Evolutionary conservation across 108 stramenopile genomes (phyloP), one percentile per base, ranked within the genome.

Genomic region (Stephanodiscus minutulus): DNA sequence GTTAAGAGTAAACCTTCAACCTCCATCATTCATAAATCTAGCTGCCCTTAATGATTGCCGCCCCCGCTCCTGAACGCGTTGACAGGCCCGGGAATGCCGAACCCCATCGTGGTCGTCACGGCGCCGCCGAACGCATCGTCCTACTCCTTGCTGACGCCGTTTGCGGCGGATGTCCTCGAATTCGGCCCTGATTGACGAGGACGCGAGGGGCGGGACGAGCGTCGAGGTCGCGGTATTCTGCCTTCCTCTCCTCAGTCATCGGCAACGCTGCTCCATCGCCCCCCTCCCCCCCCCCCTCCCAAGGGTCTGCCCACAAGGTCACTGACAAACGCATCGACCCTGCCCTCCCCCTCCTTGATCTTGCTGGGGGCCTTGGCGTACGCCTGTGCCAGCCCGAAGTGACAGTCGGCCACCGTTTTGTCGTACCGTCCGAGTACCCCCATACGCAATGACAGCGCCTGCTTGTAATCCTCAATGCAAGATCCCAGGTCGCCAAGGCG

Each of bases 331-430:
- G 52, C 69, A n/a, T 46, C 33, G 39, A 48, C 68, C 48, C 41
- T 60, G 10, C 74, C 77, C 48, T 72, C 79, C 27, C 59, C 68
- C 49, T 74, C 64, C n/a, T 29, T 44, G 7, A 62, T 35, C n/a
- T 62, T 37, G 25, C 63, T 71, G 2, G 64, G 59, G n/a, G 72
- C 78, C 60, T 85, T 75, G 2, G 81, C 79, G 47, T 85, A 88
- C 11, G 77, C 75, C 44, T 82, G 50, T 0, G 86, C 94, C 47
- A 95, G 54, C 37, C 83, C 68, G 65, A 86, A 91, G 39, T 88
- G 77, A 13, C 70, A 72, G 73, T 95, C 91, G 25, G 91, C 91
- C 35, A 92, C 87, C 66, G 87, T 87, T 6, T 82, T 84, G 81
- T 91, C 82, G 63, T 73, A 87, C 2, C 25, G 31, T 10, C 76